Percentiles rank a stretch among this genome's conserved stretches.
Conservation (phyloP, 2,329 filamentous ascomycete genomes). For the Hypomyces rosellus region DNA sequence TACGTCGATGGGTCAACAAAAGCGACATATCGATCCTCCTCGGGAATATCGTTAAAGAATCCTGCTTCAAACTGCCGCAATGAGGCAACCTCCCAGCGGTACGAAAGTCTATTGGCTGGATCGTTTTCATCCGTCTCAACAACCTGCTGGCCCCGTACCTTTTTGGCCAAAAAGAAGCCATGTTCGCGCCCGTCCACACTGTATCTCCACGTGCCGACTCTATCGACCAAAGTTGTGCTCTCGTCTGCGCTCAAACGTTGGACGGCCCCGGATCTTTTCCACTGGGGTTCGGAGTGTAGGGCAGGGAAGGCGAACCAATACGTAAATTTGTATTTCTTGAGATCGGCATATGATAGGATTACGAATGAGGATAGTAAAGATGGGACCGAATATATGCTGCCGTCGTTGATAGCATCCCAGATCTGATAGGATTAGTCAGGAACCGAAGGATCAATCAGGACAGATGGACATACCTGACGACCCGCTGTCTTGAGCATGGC, state of each 20-base stretch:
- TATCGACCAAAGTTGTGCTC: slow-evolving; percentile 71
- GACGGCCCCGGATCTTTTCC: slow-evolving; percentile 57
- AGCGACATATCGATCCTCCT: slow-evolving; percentile 73
- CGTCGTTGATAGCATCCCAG: slow-evolving; percentile 96
- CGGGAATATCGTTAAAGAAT: slow-evolving; percentile 69
- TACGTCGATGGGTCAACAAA: slow-evolving; percentile 95
- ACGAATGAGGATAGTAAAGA: slow-evolving; percentile 86
- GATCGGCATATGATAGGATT: slow-evolving; percentile 85
- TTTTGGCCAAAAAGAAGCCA: slow-evolving; percentile 94
- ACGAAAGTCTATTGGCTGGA: slow-evolving; percentile 46
- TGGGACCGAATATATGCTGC: slow-evolving; percentile 90
- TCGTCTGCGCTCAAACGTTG: slow-evolving; percentile 58
- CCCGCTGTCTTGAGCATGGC: slow-evolving; percentile 73
- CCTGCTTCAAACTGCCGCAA: slow-evolving; percentile 75
- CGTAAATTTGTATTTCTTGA: slow-evolving; percentile 97
- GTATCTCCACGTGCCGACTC: slow-evolving; percentile 82
- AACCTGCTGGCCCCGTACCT: slow-evolving; percentile 41
- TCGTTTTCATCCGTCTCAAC: slow-evolving; percentile 45
- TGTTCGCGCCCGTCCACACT: slow-evolving; percentile 75
- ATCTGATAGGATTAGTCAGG: slow-evolving; percentile 51
- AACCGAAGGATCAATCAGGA: not conserved
- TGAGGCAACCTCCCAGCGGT: slow-evolving; percentile 69
- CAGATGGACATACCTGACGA: slow-evolving; percentile 55
- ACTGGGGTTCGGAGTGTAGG: slow-evolving; percentile 79
- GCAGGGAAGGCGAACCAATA: slow-evolving; percentile 98